Percentiles rank a stretch among this genome's conserved stretches.
Evolutionary conservation across 768 basidiomycete species (phyloP).

Genomic region (Calocybe cyanea): DNA sequence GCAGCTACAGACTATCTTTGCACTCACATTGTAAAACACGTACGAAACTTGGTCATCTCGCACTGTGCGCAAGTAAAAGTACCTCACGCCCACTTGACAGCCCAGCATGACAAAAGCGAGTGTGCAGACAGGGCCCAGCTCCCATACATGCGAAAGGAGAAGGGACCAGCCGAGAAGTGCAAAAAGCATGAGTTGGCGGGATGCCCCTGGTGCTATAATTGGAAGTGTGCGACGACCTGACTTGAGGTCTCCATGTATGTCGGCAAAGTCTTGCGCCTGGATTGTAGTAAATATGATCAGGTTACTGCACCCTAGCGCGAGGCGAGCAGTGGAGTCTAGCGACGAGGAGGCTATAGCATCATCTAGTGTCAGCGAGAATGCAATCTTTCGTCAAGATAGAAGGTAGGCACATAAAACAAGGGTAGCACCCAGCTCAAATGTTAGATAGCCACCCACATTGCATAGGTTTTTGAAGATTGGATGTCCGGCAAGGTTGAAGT

Average conservation of each 20-base stretch:
- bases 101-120: constrained; percentile 9
- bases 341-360: too few relatives aligned
- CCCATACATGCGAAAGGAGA: constrained; percentile 15
- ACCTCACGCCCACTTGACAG: constrained; percentile 14
- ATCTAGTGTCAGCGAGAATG: too few relatives aligned
- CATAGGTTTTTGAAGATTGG: constrained; percentile 26
- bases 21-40: constrained; percentile 23
- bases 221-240: constrained; percentile 44
- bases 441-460: constrained; percentile 27
- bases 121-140: background rate
- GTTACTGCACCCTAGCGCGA: constrained; percentile 15
- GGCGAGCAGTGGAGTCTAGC: constrained; percentile 9
- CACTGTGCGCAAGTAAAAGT: constrained; percentile 13
- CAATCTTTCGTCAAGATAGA: background rate
- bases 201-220: constrained; percentile 35
- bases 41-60: constrained; percentile 20
- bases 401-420: constrained; percentile 19
- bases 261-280: constrained; percentile 44
- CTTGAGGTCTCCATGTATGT: too few relatives aligned
- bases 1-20: too few relatives aligned
- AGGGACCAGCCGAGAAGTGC: too few relatives aligned
- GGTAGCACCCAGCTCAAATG: constrained; percentile 32
- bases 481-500: constrained; percentile 20
- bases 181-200: constrained; percentile 22
- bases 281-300: constrained; percentile 40